Evolutionary conservation across 2,329 filamentous ascomycete genomes (phyloP).

Genomic region (Alternaria sp.): DNA sequence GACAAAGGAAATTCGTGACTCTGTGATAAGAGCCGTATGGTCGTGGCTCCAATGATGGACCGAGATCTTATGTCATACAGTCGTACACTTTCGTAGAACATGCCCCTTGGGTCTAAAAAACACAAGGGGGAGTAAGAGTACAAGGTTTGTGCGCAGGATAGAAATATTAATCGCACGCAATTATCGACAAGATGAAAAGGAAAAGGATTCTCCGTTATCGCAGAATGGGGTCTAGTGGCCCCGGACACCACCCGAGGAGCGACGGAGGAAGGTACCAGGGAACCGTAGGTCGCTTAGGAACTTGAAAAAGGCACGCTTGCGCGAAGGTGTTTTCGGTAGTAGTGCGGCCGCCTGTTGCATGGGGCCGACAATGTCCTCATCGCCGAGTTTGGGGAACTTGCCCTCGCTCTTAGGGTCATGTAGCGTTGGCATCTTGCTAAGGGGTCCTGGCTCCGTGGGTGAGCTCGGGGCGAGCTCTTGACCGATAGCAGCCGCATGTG

Average conservation of each 20-base stretch:
- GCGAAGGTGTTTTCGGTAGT: conserved; percentile 49
- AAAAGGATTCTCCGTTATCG: conserved; percentile 10
- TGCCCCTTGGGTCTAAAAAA: conserved; percentile 16
- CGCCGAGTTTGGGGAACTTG: conserved; percentile 88
- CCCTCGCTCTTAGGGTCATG: conserved; percentile 71
- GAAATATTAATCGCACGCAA: conserved; percentile 38
- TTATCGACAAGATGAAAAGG: conserved; percentile 38
- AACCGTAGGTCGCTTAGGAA: conserved; percentile 50
- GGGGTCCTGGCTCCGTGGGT: conserved; percentile 60
- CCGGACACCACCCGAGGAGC: conserved; percentile 40
- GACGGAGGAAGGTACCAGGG: conserved; percentile 44
- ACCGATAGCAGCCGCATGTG: conserved; percentile 48
- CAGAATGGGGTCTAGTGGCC: conserved; percentile 26
- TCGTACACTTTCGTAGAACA: conserved; percentile 48
- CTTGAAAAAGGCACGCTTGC: conserved; percentile 50
- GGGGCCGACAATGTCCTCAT: conserved; percentile 91
- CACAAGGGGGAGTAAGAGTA: conserved; percentile 39
- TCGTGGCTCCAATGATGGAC: conserved; percentile 43
- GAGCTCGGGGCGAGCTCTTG: conserved; percentile 46
- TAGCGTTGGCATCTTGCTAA: conserved; percentile 73
- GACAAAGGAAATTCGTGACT: conserved; percentile 50
- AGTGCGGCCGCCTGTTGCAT: conserved; percentile 63
- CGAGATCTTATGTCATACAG: conserved; percentile 45
- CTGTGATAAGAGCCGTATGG: conserved; percentile 32
- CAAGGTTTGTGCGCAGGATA: conserved; percentile 36